These are phyloP conservation scores for Alternaria rosae DNA, from an alignment of 2,329 filamentous ascomycete species.

Conservation along the genomic window DNA sequence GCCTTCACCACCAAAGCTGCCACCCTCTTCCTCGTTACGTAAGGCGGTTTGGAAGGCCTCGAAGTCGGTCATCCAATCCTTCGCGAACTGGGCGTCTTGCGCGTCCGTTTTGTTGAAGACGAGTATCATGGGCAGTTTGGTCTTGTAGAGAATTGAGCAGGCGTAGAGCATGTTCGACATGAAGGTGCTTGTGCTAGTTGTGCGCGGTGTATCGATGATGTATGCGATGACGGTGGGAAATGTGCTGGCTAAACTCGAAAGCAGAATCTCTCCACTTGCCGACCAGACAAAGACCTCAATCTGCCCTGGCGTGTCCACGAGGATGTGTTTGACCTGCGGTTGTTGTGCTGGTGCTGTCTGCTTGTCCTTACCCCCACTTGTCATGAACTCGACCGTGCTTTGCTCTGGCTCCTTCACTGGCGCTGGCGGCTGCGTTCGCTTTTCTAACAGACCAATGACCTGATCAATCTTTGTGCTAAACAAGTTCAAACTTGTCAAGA, in stretches of 20 bases:
- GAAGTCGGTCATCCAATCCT: conserved; percentile 99
- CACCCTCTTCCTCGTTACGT: conserved; percentile 77
- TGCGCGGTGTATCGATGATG: conserved; percentile 94
- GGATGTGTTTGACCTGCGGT: conserved; percentile 75
- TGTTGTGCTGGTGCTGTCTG: conserved; percentile 53
- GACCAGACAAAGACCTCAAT: conserved; percentile 99
- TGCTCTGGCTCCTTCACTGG: conserved; percentile 36
- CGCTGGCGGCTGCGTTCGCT: conserved; percentile 71
- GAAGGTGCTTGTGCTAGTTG: conserved; percentile 91
- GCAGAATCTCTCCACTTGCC: conserved; percentile 89
- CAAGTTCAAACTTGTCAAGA: conserved; percentile 92
- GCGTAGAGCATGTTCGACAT: conserved; percentile 99
- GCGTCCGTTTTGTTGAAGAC: conserved; percentile 99
- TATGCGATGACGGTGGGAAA: conserved; percentile 98
- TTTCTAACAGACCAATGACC: conserved; percentile 87
- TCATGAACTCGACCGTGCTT: conserved; percentile 47
- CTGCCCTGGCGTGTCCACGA: conserved; percentile 95
- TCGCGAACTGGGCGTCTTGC: conserved; percentile 87
- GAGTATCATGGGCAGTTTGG: conserved; percentile 95
- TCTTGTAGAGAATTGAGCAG: conserved; percentile 98
- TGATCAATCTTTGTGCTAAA: conserved; percentile 99
- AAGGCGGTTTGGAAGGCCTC: conserved; percentile 92
- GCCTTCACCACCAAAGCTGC: conserved; percentile 78
- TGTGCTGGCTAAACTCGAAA: conserved; percentile 89
- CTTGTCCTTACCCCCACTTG: conserved; percentile 41